Base-by-base conservation (phyloP, 306 rosid genomes). In the Cyclanthera cordifolia region DNA sequence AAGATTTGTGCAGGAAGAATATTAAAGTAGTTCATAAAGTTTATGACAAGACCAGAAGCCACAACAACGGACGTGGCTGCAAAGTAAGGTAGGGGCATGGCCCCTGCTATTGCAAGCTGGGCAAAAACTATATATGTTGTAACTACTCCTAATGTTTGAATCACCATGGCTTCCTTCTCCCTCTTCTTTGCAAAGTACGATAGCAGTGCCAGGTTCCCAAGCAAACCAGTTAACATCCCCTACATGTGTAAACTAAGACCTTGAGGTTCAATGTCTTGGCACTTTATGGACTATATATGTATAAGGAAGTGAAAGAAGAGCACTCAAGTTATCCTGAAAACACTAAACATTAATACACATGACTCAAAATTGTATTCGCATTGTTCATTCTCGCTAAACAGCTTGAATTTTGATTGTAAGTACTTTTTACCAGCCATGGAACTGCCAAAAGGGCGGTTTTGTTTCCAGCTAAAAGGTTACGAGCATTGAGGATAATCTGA, bases 141-240 rank as follows among this genome's bases (percentile, higher is more conserved):
- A 63, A 85, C 59, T 27, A 61, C 91, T 9, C 96, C 96, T 79
- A 89, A 75, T 71, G 96, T 83, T 82, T 89, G 96, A 73, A 89
- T 93, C 12, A 87, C 77, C 74, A 89, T 77, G 8, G 86, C 97
- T 82, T 88, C 97, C 75, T 84, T 86, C 76, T 90, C 95, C 79
- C 79, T 90, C 85, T 90, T 90, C 86, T 86, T 88, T 71, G 87
- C 88, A 76, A 89, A 89, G 85, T 89, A 89, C 14, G 96, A 89
- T 59, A 89, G 91, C 12, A 89, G 85, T 23, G 96, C 82, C 78
- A 89, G 83, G 76, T 89, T 89, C 53, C 96, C 96, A 68, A 89
- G 87, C 85, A 89, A 82, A 74, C 87, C 83, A 61, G 96, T 89
- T 28, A 89, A 81, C 96, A 89, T 86, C 24, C 87, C 90, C 95